Percentiles rank a stretch among this genome's conserved stretches.
phyloP scores from a whole-genome alignment of 1,139 yeast genomes.

The Petasospora fabianii region DNA sequence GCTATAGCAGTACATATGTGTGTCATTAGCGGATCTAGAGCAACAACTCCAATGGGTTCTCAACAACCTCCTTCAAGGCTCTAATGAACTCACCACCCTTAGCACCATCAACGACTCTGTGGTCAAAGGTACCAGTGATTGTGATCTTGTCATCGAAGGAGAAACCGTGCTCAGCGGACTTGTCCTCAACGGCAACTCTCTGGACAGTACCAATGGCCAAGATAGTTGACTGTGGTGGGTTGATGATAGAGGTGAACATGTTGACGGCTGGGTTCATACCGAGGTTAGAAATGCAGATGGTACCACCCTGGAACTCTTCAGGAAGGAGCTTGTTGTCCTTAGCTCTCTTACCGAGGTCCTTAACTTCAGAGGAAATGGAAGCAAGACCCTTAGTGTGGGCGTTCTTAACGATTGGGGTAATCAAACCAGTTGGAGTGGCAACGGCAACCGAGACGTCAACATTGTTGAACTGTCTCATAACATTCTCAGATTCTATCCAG shows the following conservation, averaged over 20 bases:
- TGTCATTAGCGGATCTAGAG: slow-evolving; percentile 37
- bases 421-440: slow-evolving; percentile 94
- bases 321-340: slow-evolving; percentile 89
- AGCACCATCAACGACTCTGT: slow-evolving; percentile 96
- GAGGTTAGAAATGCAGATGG: slow-evolving; percentile 95
- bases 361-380: slow-evolving; percentile 75
- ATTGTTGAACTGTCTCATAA: slow-evolving; percentile 85
- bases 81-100: slow-evolving; percentile 96
- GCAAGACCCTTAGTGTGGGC: slow-evolving; percentile 87
- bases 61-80: slow-evolving; percentile 85
- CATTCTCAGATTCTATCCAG: slow-evolving; percentile 86
- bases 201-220: slow-evolving; percentile 92
- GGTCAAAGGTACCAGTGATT: slow-evolving; percentile 96
- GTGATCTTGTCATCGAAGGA: slow-evolving; percentile 87
- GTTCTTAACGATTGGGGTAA: slow-evolving; percentile 90
- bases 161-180: slow-evolving; percentile 86
- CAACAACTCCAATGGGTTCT: slow-evolving; percentile 93
- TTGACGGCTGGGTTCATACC: slow-evolving; percentile 97
- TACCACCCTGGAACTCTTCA: slow-evolving; percentile 98
- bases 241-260: slow-evolving; percentile 90
- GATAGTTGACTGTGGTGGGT: slow-evolving; percentile 96
- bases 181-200: slow-evolving; percentile 91
- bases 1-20: too few species aligned
- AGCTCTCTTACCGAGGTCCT: slow-evolving; percentile 95
- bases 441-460: slow-evolving; percentile 99